Base-by-base conservation (phyloP, 345 rosid genomes). In the Arabis hirsuta region DNA sequence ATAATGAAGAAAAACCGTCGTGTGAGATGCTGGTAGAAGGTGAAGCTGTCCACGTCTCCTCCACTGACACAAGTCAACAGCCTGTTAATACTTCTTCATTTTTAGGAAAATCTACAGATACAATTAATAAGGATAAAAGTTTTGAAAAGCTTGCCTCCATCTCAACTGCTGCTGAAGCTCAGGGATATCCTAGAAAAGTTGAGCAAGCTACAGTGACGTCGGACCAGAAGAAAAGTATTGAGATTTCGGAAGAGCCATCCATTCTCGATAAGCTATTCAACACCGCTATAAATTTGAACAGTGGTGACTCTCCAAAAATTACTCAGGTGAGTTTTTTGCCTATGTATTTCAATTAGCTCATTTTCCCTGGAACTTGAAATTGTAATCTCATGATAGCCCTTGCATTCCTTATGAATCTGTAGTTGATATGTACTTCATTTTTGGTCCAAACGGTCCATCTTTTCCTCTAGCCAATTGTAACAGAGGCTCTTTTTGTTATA, bases 201-300 rank as follows among this genome's bases (percentile, higher is more conserved):
- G 87, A 83, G 61, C 83, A 79, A 73, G 83, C 85, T 80, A 75
- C 76, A 36, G 66, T 55, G 69, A 63, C 75, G 62, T 66, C 74
- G 56, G 72, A 47, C 36, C 73, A 58, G 55, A 75, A 73, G 73
- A 79, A 81, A 82, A 61, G 72, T 72, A 60, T 60, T 48, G 85
- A 72, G 41, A 82, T 57, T 65, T 70, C 87, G 19, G 78, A 76
- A 54, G 78, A 88, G 62, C 74, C 85, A 69, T 84, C 98, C 69
- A 83, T 92, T 76, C 87, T 95, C 48, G 96, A 92, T 73, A 90
- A 86, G 82, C 77, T 87, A 62, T 92, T 95, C 71, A 80, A 85
- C 73, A 82, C 83, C 55, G 86, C 86, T 46, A 73, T 81, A 62
- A 80, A 86, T 54, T 67, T 80, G 73, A 82, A 82, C 69, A 82